Conservation (phyloP, 108 stramenopile genomes). For the Nitzschia sp. region DNA sequence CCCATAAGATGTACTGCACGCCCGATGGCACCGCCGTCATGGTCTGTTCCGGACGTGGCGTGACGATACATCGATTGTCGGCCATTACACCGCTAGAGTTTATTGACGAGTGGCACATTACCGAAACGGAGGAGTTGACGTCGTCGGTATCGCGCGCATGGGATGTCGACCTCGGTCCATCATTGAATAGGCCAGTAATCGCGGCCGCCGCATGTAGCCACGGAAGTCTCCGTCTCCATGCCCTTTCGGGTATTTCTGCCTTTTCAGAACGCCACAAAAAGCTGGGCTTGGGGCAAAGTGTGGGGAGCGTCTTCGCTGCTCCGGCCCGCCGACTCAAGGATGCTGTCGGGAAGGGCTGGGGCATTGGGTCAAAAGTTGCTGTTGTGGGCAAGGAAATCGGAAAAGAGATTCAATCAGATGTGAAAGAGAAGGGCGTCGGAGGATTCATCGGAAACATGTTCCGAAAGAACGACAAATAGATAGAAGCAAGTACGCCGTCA, state of each 20-base stretch:
- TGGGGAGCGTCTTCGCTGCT: conserved; percentile 69
- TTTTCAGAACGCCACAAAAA: conserved; percentile 71
- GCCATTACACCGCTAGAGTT: conserved; percentile 67
- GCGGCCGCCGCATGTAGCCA: conserved; percentile 83
- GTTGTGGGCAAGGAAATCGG: conserved; percentile 81
- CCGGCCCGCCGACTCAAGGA: conserved; percentile 78
- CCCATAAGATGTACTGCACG: conserved; percentile 68
- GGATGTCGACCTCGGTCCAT: conserved; percentile 90
- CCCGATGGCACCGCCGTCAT: conserved; percentile 84
- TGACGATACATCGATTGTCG: conserved; percentile 79
- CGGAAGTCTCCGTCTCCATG: conserved; percentile 84
- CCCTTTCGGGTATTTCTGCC: conserved; percentile 80
- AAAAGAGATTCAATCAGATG: conserved; percentile 65
- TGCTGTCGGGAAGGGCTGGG: conserved; percentile 75
- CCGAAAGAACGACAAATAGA: conserved; percentile 32
- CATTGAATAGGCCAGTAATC: conserved; percentile 78
- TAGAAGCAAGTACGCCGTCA: too few species aligned
- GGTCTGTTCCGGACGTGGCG: conserved; percentile 75
- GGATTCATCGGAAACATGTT: conserved; percentile 55
- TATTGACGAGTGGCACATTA: conserved; percentile 84
- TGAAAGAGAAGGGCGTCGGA: conserved; percentile 52
- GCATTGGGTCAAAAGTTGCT: conserved; percentile 66
- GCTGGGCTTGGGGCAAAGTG: conserved; percentile 39
- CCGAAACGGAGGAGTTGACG: conserved; percentile 58
- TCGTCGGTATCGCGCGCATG: conserved; percentile 37